phyloP scores from a whole-genome alignment of 192 early-diverging fungal species.

The Ambispora gerdemannii region DNA sequence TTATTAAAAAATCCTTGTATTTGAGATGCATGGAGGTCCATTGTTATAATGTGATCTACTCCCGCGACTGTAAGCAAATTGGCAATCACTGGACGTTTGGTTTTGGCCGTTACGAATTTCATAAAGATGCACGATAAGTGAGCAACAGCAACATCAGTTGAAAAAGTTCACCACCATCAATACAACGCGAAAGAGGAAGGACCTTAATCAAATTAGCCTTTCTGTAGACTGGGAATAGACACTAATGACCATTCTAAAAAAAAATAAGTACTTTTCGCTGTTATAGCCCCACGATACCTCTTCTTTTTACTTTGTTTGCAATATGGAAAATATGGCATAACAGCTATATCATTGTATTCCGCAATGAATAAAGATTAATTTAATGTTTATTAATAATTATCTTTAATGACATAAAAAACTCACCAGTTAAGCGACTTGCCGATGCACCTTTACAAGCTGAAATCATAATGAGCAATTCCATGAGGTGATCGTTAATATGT shows the following conservation, averaged over 20 bases:
- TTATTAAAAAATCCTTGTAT: conserved; percentile 96
- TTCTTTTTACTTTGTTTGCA: conserved; percentile 98
- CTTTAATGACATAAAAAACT: background rate
- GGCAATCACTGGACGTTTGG: conserved; percentile 65
- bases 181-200: background rate
- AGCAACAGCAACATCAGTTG: too few species aligned
- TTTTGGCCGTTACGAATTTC: background rate
- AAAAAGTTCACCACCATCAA: too few species aligned
- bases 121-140: background rate
- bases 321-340: conserved; percentile 98
- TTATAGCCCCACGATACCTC: conserved; percentile 92
- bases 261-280: conserved; percentile 72
- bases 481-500: conserved; percentile 84
- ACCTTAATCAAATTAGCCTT: background rate
- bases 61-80: conserved; percentile 93
- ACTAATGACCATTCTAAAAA: background rate
- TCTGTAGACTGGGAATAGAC: background rate
- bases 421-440: conserved; percentile 73
- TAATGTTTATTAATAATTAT: background rate
- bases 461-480: conserved; percentile 99
- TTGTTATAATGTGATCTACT: conserved; percentile 97
- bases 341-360: conserved; percentile 56
- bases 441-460: conserved; percentile 89
- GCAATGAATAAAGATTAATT: background rate
- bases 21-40: conserved; percentile 93